phyloP scores from a whole-genome alignment of 805 yeast species.

The Kodamaea jinghongensis region DNA sequence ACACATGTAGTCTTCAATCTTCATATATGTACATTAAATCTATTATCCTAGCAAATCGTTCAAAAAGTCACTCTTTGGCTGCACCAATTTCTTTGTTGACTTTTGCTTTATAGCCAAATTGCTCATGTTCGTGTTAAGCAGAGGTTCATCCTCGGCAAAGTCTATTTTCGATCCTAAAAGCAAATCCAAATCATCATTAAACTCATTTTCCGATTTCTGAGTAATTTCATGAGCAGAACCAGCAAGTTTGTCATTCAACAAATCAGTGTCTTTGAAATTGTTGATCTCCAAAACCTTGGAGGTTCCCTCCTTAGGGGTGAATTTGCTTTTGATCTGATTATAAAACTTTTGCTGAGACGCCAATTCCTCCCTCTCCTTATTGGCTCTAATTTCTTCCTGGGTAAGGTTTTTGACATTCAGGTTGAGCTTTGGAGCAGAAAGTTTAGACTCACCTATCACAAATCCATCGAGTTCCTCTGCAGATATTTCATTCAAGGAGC shows the following conservation, averaged over 20 bases:
- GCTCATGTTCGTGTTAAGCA: neutral
- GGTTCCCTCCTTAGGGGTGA: constrained; percentile 14
- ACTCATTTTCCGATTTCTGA: constrained; percentile 5
- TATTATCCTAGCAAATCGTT: constrained; percentile 16
- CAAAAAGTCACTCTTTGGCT: constrained; percentile 13
- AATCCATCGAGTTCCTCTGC: constrained; percentile 34
- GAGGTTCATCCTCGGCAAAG: neutral
- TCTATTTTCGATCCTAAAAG: constrained; percentile 5
- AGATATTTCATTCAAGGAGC: constrained; percentile 23
- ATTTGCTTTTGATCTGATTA: constrained; percentile 27
- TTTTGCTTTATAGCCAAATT: neutral
- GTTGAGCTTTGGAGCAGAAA: constrained; percentile 7
- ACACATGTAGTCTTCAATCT: too few relatives aligned
- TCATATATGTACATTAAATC: too few relatives aligned
- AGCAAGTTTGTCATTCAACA: constrained; percentile 22
- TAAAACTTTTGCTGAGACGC: constrained; percentile 28
- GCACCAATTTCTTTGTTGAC: constrained; percentile 1
- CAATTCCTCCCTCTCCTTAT: constrained; percentile 21
- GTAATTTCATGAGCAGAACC: neutral
- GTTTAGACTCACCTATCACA: constrained; percentile 28
- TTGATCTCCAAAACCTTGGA: constrained; percentile 34
- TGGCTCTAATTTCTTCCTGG: constrained; percentile 26
- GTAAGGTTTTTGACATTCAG: constrained; percentile 14
- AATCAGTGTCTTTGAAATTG: constrained; percentile 26
- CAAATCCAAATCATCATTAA: constrained; percentile 5